Percentiles rank a stretch among this genome's conserved stretches.
These are phyloP conservation scores for Geotrichum fermentans DNA, from an alignment of 1,139 yeast species.

Conservation along the genomic window DNA sequence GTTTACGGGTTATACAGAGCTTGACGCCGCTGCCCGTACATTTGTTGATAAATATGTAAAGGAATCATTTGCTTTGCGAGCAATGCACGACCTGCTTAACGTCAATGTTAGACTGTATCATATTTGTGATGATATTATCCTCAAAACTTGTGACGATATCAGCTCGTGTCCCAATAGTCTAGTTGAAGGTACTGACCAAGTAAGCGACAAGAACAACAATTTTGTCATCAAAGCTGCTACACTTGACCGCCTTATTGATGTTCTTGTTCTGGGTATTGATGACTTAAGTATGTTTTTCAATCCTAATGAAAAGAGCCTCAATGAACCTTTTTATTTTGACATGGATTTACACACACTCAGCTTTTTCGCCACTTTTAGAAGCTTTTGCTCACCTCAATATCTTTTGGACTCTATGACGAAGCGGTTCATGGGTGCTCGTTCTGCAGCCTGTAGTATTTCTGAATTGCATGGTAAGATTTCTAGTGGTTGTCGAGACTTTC, in stretches of 20 bases:
- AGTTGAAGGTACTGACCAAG: not conserved
- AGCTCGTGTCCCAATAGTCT: too few species aligned
- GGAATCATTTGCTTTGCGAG: conserved; percentile 47
- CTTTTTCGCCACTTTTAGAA: conserved; percentile 60
- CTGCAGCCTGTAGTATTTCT: conserved; percentile 51
- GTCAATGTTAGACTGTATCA: conserved; percentile 52
- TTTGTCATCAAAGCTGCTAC: conserved; percentile 52
- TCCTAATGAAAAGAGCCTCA: conserved; percentile 35
- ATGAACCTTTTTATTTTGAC: conserved; percentile 36
- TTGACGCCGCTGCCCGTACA: conserved; percentile 37
- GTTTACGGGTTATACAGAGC: conserved; percentile 36
- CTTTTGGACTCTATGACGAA: conserved; percentile 48
- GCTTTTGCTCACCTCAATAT: conserved; percentile 52
- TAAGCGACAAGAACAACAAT: not conserved
- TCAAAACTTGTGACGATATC: conserved; percentile 47
- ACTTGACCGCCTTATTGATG: conserved; percentile 55
- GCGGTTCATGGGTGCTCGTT: conserved; percentile 55
- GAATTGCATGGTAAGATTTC: not conserved
- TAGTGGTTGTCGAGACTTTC: not conserved
- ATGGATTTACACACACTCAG: conserved; percentile 56
- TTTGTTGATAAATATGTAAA: conserved; percentile 39
- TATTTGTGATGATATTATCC: conserved; percentile 49
- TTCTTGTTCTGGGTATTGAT: conserved; percentile 57
- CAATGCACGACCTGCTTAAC: conserved; percentile 56
- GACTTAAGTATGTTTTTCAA: conserved; percentile 50